Evolutionary conservation across 352 stramenopile genomes (phyloP).

Genomic region (Globisporangium echinulatum): DNA sequence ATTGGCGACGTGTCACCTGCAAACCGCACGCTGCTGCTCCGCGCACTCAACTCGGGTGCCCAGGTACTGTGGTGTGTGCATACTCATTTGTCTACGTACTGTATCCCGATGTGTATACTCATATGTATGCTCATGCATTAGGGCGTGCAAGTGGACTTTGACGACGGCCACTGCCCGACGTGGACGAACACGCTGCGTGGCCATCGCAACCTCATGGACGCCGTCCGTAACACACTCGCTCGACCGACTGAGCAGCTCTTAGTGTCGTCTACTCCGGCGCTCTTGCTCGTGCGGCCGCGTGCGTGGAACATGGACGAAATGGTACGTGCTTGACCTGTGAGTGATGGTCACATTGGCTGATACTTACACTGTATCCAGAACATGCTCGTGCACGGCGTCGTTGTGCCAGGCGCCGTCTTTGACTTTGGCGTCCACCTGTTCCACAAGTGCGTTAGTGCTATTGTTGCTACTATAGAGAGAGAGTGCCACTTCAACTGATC

Average conservation of each 20-base stretch:
- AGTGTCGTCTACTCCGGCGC: constrained; percentile 32
- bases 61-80: constrained; percentile 30
- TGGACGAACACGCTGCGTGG: constrained; percentile 90
- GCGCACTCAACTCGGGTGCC: constrained; percentile 92
- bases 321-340: constrained; percentile 17
- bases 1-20: constrained; percentile 89
- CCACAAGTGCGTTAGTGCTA: constrained; percentile 75
- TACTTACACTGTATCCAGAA: constrained; percentile 30
- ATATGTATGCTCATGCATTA: constrained; percentile 9
- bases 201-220: constrained; percentile 91
- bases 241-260: too few species aligned
- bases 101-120: neutral
- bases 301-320: constrained; percentile 96
- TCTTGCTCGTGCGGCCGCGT: constrained; percentile 89
- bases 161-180: constrained; percentile 83
- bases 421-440: constrained; percentile 95
- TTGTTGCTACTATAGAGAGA: too few species aligned
- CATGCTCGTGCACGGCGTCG: constrained; percentile 85
- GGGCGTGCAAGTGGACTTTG: constrained; percentile 74
- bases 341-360: neutral
- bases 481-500: too few species aligned
- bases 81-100: constrained; percentile 28
- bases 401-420: constrained; percentile 88
- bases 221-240: constrained; percentile 40
- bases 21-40: constrained; percentile 89